Percentiles rank a stretch among this genome's conserved stretches.
Evolutionary conservation across 108 stramenopile species (phyloP).

Genomic region (Nitzschia sp.): DNA sequence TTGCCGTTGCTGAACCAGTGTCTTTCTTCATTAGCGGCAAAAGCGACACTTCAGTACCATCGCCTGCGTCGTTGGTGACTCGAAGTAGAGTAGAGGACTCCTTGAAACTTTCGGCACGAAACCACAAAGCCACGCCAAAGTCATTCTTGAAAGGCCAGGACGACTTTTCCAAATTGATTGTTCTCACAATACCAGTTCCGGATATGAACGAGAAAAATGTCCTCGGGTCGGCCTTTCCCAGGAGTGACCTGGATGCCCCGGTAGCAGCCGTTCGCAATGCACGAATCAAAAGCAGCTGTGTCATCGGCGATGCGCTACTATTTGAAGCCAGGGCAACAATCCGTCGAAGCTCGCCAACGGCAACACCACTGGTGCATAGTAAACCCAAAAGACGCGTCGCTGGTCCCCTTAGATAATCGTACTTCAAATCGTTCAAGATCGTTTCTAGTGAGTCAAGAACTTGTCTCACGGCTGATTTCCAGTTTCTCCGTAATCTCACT

Average conservation of each 20-base stretch:
- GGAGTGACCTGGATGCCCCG: conserved; percentile 46
- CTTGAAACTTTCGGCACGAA: conserved; percentile 72
- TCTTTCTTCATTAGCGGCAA: conserved; percentile 29
- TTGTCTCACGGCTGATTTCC: conserved; percentile 20
- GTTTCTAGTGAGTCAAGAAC: conserved; percentile 11
- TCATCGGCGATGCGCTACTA: conserved; percentile 4
- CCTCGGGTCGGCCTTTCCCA: conserved; percentile 55
- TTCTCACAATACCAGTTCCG: conserved; percentile 37
- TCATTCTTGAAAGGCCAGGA: conserved; percentile 82
- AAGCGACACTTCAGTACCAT: conserved; percentile 58
- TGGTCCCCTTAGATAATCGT: conserved; percentile 45
- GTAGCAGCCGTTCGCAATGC: conserved; percentile 56
- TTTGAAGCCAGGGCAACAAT: conserved; percentile 37
- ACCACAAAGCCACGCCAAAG: conserved; percentile 80
- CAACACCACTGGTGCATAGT: conserved; percentile 45
- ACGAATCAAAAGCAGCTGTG: conserved; percentile 47
- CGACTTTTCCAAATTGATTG: conserved; percentile 34
- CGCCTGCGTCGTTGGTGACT: conserved; percentile 44
- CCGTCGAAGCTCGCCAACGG: conserved; percentile 38
- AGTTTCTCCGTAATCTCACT: conserved; percentile 28
- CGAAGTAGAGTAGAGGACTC: conserved; percentile 43
- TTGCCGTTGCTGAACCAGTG: conserved; percentile 11
- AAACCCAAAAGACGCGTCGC: conserved; percentile 57
- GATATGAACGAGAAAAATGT: conserved; percentile 64
- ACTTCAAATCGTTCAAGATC: conserved; percentile 20